Evolutionary conservation across 495 filamentous ascomycete genomes (phyloP), one percentile per base, ranked within the genome.

Genomic region (Aspergillus panamensis): DNA sequence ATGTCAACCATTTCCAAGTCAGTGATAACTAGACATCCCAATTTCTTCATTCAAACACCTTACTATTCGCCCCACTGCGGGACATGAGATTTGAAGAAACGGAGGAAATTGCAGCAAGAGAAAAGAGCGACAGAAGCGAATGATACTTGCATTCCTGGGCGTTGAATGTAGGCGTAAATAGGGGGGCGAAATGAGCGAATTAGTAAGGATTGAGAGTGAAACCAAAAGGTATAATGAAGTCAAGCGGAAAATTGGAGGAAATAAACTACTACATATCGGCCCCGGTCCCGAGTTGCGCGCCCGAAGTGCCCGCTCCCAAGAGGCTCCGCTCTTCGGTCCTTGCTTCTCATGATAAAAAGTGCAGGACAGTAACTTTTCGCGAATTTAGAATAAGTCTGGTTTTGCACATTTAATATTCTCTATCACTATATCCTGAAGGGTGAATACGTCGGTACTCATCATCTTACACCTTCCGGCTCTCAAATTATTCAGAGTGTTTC

Each of bases 61-160:
- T 66, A 35, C 37, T 51, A 20, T 35, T 58, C 19, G 57, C 60
- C 53, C 59, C 59, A 58, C 61, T 14, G 39, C 55, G 55, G 40
- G 55, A 57, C 55, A 53, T 61, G 48, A 49, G 60, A 44, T 10
- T 21, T 37, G 25, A 47, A n/a, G 29, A 32, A 33, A 1, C 21
- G 32, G 45, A 48, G 48, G 50, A 33, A 29, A 42, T 40, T 33
- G 55, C 58, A 55, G 53, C 13, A 19, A 51, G n/a, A 3, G 42
- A 33, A 42, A 48, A 1, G 47, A 50, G 25, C 40, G 20, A 17
- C n/a, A 45, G 37, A 52, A 39, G 32, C 9, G 42, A 45, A 21
- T 20, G 42, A 19, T 21, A 19, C 9, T 37, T 3, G 51, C 37
- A 45, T 45, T 37, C 51, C 37, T 17, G 13, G 51, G 8, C 2